These are phyloP conservation scores for Alternaria postmessia DNA, from an alignment of 2,329 filamentous ascomycete species.

Conservation along the genomic window DNA sequence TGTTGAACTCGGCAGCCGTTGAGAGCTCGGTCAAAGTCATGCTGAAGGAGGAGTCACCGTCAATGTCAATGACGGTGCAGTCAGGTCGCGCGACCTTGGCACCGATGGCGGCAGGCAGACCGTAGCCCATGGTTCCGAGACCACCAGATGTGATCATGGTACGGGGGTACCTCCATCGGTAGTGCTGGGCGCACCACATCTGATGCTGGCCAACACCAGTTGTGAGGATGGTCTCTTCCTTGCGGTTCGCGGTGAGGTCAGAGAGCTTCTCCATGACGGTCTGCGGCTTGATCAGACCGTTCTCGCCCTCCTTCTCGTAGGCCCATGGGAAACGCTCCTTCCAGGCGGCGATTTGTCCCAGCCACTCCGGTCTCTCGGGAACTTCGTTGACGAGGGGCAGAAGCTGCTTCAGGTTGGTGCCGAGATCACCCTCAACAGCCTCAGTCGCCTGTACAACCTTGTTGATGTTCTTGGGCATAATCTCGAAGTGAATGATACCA, in stretches of 20 bases:
- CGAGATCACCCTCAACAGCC: conserved; percentile 92
- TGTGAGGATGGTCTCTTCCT: conserved; percentile 84
- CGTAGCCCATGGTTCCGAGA: conserved; percentile 94
- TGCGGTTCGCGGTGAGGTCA: conserved; percentile 79
- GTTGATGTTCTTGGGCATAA: conserved; percentile 99
- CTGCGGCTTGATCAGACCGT: conserved; percentile 92
- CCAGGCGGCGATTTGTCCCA: conserved; percentile 87
- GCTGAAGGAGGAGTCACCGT: conserved; percentile 98
- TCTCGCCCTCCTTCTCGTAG: conserved; percentile 79
- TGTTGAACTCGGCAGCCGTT: conserved; percentile 93
- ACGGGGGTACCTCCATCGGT: conserved; percentile 89
- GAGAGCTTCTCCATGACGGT: conserved; percentile 90
- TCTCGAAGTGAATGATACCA: conserved; percentile 96
- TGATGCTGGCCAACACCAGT: conserved; percentile 98
- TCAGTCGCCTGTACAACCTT: conserved; percentile 97
- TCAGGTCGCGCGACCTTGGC: conserved; percentile 87
- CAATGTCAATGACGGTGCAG: conserved; percentile 90
- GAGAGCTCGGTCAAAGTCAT: conserved; percentile 97
- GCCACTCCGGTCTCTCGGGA: conserved; percentile 82
- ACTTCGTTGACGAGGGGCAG: conserved; percentile 74
- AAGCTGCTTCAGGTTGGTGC: conserved; percentile 76
- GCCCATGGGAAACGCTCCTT: conserved; percentile 89
- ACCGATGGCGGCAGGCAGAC: conserved; percentile 92
- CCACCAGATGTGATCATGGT: conserved; percentile 97
- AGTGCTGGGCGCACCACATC: conserved; percentile 98